Conservation (phyloP, 805 yeast species). For the Candida pseudofarinosa region DNA sequence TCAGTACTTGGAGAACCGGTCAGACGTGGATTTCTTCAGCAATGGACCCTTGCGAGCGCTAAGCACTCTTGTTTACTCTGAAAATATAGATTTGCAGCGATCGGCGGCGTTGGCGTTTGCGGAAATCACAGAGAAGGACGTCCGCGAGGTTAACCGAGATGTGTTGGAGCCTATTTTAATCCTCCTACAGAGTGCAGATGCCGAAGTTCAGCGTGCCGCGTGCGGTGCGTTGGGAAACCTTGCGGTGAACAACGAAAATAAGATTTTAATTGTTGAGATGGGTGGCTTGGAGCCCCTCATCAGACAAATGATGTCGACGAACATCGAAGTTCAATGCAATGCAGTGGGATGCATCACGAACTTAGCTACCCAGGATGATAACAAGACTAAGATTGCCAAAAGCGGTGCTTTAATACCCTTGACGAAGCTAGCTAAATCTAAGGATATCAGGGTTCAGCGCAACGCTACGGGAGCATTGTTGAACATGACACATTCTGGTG, state of each 20-base stretch:
- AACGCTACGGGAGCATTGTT: constrained; percentile 97
- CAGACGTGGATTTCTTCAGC: constrained; percentile 84
- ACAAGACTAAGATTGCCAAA: constrained; percentile 91
- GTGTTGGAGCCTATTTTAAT: constrained; percentile 92
- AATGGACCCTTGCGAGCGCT: constrained; percentile 85
- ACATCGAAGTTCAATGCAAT: constrained; percentile 97
- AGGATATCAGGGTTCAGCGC: constrained; percentile 93
- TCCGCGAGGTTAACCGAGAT: constrained; percentile 82
- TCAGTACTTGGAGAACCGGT: constrained; percentile 81
- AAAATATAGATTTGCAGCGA: constrained; percentile 90
- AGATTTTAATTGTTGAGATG: constrained; percentile 91
- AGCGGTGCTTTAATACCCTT: constrained; percentile 94
- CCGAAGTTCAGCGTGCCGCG: constrained; percentile 97
- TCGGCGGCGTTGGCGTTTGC: constrained; percentile 98
- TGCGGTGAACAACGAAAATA: constrained; percentile 95
- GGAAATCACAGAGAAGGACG: constrained; percentile 95
- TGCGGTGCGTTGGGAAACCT: constrained; percentile 98
- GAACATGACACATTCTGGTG: constrained; percentile 97
- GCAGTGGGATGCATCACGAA: constrained; percentile 99
- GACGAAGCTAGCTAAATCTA: constrained; percentile 89
- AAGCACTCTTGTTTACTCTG: constrained; percentile 89
- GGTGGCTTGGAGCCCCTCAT: constrained; percentile 96
- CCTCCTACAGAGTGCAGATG: constrained; percentile 78
- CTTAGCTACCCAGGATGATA: constrained; percentile 95
- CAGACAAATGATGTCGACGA: constrained; percentile 95